These are phyloP conservation scores for Microbotryum intermedium DNA, from an alignment of 1,284 basidiomycete species.

Conservation along the genomic window DNA sequence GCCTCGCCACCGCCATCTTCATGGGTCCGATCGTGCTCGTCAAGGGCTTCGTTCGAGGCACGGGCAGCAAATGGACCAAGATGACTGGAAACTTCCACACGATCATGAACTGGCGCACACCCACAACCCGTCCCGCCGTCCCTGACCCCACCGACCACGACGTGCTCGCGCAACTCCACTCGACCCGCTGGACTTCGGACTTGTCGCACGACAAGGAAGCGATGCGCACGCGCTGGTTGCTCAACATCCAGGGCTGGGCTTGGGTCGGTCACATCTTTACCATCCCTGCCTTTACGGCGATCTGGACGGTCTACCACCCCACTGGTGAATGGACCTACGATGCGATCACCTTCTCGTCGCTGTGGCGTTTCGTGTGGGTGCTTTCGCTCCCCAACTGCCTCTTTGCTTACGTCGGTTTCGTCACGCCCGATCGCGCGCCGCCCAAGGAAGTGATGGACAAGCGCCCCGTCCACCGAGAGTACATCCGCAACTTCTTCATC, in stretches of 20 bases:
- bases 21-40: slow-evolving; percentile 30
- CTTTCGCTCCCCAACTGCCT: slow-evolving; percentile 41
- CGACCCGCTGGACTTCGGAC: slow-evolving; percentile 41
- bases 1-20: slow-evolving; percentile 28
- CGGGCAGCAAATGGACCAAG: slow-evolving; percentile 13
- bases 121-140: slow-evolving; percentile 33
- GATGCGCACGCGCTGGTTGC: slow-evolving; percentile 38
- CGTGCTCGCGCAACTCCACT: slow-evolving; percentile 39
- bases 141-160: slow-evolving; percentile 37
- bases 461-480: slow-evolving; percentile 40
- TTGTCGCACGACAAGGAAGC: slow-evolving; percentile 39
- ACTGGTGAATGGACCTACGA: slow-evolving; percentile 38
- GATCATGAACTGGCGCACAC: slow-evolving; percentile 36
- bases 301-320: slow-evolving; percentile 41
- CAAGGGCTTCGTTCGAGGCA: slow-evolving; percentile 15
- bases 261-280: slow-evolving; percentile 38
- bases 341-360: slow-evolving; percentile 39
- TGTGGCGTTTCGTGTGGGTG: slow-evolving; percentile 42
- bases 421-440: slow-evolving; percentile 38
- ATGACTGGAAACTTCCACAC: slow-evolving; percentile 23
- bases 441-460: slow-evolving; percentile 36
- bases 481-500: slow-evolving; percentile 42
- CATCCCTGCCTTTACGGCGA: slow-evolving; percentile 38
- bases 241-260: slow-evolving; percentile 37
- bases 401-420: slow-evolving; percentile 40